Evolutionary conservation across 177 flowering plant genomes (phyloP), one percentile per base, ranked within the genome.

Genomic region (Vitis hybrid): DNA sequence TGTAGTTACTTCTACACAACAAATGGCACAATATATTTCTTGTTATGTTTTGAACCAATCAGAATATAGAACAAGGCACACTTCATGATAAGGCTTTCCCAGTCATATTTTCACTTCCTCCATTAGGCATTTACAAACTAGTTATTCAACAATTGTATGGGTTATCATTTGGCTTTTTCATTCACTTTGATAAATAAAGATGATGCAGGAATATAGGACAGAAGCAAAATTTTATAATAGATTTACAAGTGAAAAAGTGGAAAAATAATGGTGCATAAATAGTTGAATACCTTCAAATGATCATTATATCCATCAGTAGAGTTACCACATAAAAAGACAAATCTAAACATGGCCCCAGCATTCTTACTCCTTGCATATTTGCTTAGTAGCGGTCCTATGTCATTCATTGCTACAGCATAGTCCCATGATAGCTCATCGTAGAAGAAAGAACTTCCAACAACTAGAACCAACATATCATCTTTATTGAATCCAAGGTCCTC

Each of bases 401-500:
- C 76, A 80, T 83, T 89, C 91, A 93, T 88, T 13, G 87, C 87
- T 66, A 90, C 83, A 48, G 93, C 89, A 83, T 93, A 87, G 71
- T 94, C 92, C 97, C 87, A 93, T 13, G 94, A 85, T 62, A 91
- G 82, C 72, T 86, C 90, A 79, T 87, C 81, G 77, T 83, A 92
- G 75, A 88, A 87, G 71, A 91, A 79, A 59, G 92, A 85, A 78
- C 91, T 89, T 61, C 98, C 99, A 82, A 89, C 77, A 75, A 96
- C 84, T 56, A 89, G 56, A 74, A 94, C 85, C 73, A 96, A 74
- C 67, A 92, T 63, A 79, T 96, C 97, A 79, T 88, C 86, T 60
- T 76, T 66, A 73, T 59, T 60, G 60, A 85, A 83, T 61, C 92
- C 97, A 79, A 81, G 69, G 26, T 70, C 72, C 64, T 67, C 66